These are phyloP conservation scores for Globisporangium splendens DNA, from an alignment of 352 stramenopile genomes.

Conservation along the genomic window DNA sequence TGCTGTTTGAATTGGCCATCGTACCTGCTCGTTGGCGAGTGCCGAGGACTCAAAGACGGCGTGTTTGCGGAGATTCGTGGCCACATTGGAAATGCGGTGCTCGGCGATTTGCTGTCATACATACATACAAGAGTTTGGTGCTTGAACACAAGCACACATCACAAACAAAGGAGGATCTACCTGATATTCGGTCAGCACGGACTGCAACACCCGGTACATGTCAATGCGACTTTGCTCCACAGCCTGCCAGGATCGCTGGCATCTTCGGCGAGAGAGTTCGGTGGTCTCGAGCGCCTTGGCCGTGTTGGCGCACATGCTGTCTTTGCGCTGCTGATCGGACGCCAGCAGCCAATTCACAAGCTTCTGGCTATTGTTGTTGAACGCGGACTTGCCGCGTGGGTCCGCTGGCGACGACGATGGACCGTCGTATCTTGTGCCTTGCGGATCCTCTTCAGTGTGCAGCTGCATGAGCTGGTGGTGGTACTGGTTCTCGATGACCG, in stretches of 20 bases:
- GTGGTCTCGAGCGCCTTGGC: conserved; percentile 59
- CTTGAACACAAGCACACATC: background rate
- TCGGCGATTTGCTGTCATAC: conserved; percentile 66
- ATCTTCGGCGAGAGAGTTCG: conserved; percentile 61
- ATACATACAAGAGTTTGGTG: background rate
- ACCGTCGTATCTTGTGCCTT: conserved; percentile 2
- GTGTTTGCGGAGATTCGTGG: conserved; percentile 77
- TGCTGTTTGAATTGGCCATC: background rate
- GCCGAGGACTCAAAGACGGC: conserved; percentile 78
- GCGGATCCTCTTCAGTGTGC: conserved; percentile 19
- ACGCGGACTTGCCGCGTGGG: conserved; percentile 14
- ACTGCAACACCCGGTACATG: conserved; percentile 68
- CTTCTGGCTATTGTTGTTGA: conserved; percentile 71
- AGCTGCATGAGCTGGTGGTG: conserved; percentile 40
- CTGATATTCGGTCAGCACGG: conserved; percentile 77
- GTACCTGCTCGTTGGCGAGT: conserved; percentile 79
- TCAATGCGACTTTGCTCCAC: conserved; percentile 64
- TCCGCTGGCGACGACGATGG: background rate
- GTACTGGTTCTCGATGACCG: conserved; percentile 67
- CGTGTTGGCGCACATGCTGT: conserved; percentile 52
- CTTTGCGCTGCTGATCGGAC: conserved; percentile 66
- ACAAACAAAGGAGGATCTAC: conserved; percentile 16
- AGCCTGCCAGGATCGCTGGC: conserved; percentile 48
- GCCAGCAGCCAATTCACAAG: conserved; percentile 76
- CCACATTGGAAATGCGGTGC: conserved; percentile 62